phyloP scores from a whole-genome alignment of 768 basidiomycete genomes.

The Suillus alpinus region DNA sequence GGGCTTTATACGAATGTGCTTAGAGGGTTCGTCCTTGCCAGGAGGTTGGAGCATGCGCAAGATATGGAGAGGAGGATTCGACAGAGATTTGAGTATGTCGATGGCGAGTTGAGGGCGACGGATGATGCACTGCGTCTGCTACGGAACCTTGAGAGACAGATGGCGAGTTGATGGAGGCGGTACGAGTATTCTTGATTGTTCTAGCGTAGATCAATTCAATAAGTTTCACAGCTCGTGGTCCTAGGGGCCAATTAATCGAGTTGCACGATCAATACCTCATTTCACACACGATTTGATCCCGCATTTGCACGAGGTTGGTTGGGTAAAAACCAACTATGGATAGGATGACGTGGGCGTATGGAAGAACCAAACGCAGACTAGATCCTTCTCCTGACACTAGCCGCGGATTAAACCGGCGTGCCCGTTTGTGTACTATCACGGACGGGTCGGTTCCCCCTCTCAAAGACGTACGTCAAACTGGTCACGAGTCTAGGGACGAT shows the following conservation, averaged over 20 bases:
- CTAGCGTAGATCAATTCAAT: neutral
- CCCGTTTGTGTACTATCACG: neutral
- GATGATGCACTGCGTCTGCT: slow-evolving; percentile 21
- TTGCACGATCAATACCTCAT: neutral
- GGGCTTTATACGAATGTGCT: slow-evolving; percentile 38
- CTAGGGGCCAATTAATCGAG: neutral
- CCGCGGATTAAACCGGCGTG: neutral
- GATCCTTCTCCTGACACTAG: neutral
- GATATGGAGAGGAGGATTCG: slow-evolving; percentile 29
- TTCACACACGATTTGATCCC: neutral
- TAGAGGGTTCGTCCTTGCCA: slow-evolving; percentile 34
- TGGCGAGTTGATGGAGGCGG: neutral
- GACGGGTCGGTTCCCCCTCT: neutral
- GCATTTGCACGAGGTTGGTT: neutral
- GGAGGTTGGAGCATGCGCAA: slow-evolving; percentile 27
- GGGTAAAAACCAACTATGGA: neutral
- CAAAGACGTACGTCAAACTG: neutral
- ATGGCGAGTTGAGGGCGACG: slow-evolving; percentile 21
- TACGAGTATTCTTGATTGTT: neutral
- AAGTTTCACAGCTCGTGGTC: neutral
- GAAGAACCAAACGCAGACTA: neutral
- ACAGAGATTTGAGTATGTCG: slow-evolving; percentile 19
- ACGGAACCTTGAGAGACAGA: slow-evolving; percentile 15
- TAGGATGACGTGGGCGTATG: neutral
- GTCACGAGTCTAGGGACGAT: neutral